These are phyloP conservation scores for Geotrichum candidum DNA, from an alignment of 1,139 yeast species.

Conservation along the genomic window DNA sequence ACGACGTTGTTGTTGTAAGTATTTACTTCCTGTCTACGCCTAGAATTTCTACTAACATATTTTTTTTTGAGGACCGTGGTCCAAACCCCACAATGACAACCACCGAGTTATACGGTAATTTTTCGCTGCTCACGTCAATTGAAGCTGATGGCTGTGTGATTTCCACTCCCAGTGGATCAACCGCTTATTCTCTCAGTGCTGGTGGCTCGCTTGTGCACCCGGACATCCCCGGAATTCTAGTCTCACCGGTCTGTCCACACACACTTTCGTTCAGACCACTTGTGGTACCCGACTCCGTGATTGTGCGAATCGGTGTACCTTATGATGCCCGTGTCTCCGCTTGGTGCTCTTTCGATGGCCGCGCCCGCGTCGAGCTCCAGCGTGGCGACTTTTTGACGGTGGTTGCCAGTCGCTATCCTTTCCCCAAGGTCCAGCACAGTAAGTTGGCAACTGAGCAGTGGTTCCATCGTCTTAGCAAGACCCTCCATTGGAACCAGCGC, in stretches of 20 bases:
- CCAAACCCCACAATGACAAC: conserved; percentile 74
- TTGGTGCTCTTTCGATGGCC: conserved; percentile 81
- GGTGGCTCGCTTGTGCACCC: conserved; percentile 91
- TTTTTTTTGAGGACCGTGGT: conserved; percentile 53
- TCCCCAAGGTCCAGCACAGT: conserved; percentile 58
- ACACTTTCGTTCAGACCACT: conserved; percentile 78
- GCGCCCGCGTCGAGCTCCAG: conserved; percentile 57
- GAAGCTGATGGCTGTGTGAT: conserved; percentile 83
- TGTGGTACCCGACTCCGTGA: conserved; percentile 64
- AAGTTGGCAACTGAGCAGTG: conserved; percentile 39
- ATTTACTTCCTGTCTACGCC: not conserved
- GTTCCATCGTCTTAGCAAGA: conserved; percentile 45
- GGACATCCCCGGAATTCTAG: conserved; percentile 67
- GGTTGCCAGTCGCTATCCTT: conserved; percentile 67
- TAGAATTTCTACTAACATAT: not conserved
- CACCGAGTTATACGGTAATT: conserved; percentile 71
- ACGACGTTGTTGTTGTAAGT: conserved; percentile 59
- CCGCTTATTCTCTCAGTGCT: conserved; percentile 80
- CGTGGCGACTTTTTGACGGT: conserved; percentile 67
- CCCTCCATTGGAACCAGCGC: conserved; percentile 53
- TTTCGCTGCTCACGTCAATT: conserved; percentile 70
- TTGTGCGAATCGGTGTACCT: conserved; percentile 65
- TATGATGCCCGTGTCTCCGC: conserved; percentile 61
- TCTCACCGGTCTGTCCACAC: conserved; percentile 84
- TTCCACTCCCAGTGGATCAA: conserved; percentile 87